phyloP scores from a whole-genome alignment of 2,329 filamentous ascomycete species.

The Graphiopsis chlorocephala region DNA sequence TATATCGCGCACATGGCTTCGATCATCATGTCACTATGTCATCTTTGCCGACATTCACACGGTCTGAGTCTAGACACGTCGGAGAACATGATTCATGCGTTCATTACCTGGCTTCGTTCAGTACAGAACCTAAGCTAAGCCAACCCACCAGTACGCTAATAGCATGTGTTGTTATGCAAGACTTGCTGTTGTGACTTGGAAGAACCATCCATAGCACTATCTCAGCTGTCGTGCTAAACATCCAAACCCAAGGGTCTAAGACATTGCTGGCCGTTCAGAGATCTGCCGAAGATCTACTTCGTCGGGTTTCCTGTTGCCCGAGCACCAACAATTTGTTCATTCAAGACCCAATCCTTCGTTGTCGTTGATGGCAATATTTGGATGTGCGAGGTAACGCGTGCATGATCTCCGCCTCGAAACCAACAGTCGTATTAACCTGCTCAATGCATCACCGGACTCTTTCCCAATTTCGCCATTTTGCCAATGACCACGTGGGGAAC shows the following conservation, averaged over 20 bases:
- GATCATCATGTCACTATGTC: neutral
- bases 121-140: neutral
- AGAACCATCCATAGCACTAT: neutral
- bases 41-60: neutral
- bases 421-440: neutral
- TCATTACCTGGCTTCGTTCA: neutral
- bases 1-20: neutral
- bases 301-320: neutral
- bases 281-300: constrained; percentile 1
- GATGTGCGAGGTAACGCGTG: neutral
- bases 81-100: neutral
- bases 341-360: neutral
- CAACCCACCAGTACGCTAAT: neutral
- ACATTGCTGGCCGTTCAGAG: neutral
- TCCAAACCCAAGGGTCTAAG: constrained; percentile 1
- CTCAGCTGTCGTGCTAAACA: neutral
- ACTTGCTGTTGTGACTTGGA: neutral
- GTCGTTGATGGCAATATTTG: neutral
- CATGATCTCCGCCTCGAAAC: neutral
- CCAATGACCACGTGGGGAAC: neutral
- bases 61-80: neutral
- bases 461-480: neutral
- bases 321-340: neutral
- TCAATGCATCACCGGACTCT: neutral
- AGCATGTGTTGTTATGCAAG: neutral